phyloP scores from a whole-genome alignment of 148 eudicot genomes.

The Vaccinium darrowii region DNA sequence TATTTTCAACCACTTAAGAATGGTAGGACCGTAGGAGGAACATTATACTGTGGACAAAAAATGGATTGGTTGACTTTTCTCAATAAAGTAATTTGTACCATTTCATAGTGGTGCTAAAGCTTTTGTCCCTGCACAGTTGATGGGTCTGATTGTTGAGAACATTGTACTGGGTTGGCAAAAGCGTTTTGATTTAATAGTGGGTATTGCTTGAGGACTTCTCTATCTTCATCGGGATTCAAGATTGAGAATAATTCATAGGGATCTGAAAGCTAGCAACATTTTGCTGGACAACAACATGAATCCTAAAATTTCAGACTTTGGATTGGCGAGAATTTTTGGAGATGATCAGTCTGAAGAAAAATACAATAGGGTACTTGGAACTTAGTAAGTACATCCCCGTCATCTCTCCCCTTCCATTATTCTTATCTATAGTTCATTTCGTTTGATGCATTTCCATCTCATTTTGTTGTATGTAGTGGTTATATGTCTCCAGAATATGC shows the following conservation, averaged over 20 bases:
- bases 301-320: conserved; percentile 15
- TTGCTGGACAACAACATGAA: conserved; percentile 8
- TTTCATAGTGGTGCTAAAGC: too few species aligned
- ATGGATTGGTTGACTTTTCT: too few species aligned
- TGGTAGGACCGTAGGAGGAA: too few species aligned
- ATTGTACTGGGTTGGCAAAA: neutral
- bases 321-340: conserved; percentile 10
- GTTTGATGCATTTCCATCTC: neutral
- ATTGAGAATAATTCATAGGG: conserved; percentile 25
- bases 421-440: neutral
- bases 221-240: conserved; percentile 27
- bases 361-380: conserved; percentile 18
- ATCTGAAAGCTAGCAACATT: conserved; percentile 19
- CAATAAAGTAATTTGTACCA: too few species aligned
- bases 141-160: too few species aligned
- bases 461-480: neutral
- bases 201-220: conserved; percentile 24
- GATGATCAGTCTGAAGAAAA: conserved; percentile 12
- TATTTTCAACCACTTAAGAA: too few species aligned
- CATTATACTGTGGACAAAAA: too few species aligned
- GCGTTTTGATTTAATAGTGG: conserved; percentile 17
- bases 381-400: conserved; percentile 7
- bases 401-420: neutral
- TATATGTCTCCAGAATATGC: too few species aligned
- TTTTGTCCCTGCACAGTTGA: too few species aligned